A percentile compares a stretch with the other conserved stretches of the same genome.
Conservation (phyloP, 805 yeast species). For the Metschnikowia similis region DNA sequence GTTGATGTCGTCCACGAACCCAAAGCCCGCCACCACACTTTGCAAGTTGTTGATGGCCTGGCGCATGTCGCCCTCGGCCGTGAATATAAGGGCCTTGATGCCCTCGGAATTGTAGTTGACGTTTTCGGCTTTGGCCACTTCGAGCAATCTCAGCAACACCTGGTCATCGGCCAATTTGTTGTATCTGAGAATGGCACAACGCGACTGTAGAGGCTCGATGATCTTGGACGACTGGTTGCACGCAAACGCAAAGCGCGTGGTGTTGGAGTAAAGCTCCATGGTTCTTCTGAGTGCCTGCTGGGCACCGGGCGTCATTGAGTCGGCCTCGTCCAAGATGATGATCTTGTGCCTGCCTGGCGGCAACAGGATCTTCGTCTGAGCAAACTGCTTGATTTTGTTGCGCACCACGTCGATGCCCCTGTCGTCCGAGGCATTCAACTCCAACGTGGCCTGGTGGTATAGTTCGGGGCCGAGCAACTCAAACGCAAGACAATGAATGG, state of each 20-base stretch:
- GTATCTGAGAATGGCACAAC: constrained; percentile 92
- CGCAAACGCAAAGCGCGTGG: constrained; percentile 97
- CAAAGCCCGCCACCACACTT: constrained; percentile 91
- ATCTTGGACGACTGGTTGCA: constrained; percentile 93
- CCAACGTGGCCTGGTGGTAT: constrained; percentile 79
- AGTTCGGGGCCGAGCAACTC: constrained; percentile 69
- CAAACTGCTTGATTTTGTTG: constrained; percentile 90
- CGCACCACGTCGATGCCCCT: constrained; percentile 97
- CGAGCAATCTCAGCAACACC: constrained; percentile 69
- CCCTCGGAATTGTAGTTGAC: constrained; percentile 87
- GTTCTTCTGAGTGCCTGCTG: constrained; percentile 92
- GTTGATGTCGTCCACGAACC: constrained; percentile 82
- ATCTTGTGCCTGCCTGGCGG: constrained; percentile 92
- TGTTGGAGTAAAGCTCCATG: constrained; percentile 92
- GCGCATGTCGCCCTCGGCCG: constrained; percentile 98
- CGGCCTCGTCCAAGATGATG: constrained; percentile 91
- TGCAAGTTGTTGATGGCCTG: constrained; percentile 95
- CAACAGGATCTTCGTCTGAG: constrained; percentile 84
- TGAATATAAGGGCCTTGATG: constrained; percentile 83
- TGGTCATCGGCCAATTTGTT: constrained; percentile 79
- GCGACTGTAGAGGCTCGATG: constrained; percentile 92
- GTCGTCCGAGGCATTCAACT: constrained; percentile 94
- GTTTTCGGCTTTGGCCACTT: constrained; percentile 63
- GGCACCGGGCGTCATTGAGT: constrained; percentile 95
- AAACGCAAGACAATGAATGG: constrained; percentile 83